Evolutionary conservation across 768 basidiomycete species (phyloP).

Genomic region (Fomitopsis pulvina): DNA sequence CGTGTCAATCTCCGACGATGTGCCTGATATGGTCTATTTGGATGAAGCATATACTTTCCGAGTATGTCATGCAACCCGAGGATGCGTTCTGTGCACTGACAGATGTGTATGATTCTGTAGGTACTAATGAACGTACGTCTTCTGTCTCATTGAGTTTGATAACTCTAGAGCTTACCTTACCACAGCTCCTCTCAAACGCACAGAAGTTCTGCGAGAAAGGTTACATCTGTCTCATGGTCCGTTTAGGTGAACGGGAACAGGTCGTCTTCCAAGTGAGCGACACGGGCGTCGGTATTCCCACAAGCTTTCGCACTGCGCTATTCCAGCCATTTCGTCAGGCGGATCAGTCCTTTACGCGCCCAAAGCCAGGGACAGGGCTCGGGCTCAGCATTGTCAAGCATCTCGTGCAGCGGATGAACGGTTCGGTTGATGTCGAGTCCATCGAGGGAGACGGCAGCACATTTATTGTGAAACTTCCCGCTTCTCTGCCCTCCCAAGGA

Average conservation of each 20-base stretch:
- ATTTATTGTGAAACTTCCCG: conserved; percentile 21
- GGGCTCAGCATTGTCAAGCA: conserved; percentile 26
- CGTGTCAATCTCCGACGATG: conserved; percentile 16
- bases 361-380: conserved; percentile 22
- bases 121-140: conserved; percentile 23
- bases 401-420: conserved; percentile 23
- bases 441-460: conserved; percentile 19
- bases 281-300: conserved; percentile 24
- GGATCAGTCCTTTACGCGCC: conserved; percentile 19
- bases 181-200: conserved; percentile 21
- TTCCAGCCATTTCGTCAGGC: conserved; percentile 25
- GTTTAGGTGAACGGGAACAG: conserved; percentile 11
- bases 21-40: conserved; percentile 18
- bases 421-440: conserved; percentile 21
- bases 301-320: conserved; percentile 18
- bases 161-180: not conserved
- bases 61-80: conserved; percentile 9
- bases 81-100: not conserved
- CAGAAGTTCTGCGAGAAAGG: conserved; percentile 24
- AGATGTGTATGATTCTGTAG: not conserved
- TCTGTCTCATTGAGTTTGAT: not conserved
- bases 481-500: conserved; percentile 10
- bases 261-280: conserved; percentile 18
- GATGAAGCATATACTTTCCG: conserved; percentile 23
- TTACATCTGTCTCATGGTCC: conserved; percentile 18